Evolutionary conservation across 2,329 filamentous ascomycete genomes (phyloP).

Genomic region (Fusarium guadeloupense): DNA sequence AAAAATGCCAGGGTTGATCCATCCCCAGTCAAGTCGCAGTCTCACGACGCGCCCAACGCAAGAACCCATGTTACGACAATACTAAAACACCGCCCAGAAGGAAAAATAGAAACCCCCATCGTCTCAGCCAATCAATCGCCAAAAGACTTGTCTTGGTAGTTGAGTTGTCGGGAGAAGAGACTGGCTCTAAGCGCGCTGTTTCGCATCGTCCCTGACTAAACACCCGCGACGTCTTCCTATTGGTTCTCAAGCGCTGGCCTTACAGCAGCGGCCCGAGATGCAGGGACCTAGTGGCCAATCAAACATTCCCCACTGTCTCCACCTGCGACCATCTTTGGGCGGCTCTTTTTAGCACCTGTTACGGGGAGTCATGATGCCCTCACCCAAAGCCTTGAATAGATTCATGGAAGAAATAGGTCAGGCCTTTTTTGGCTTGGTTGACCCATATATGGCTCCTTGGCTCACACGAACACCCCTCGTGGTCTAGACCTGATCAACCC

Average conservation of each 20-base stretch:
- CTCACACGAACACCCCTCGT: neutral
- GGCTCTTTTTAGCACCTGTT: slow-evolving; percentile 18
- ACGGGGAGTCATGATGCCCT: slow-evolving; percentile 24
- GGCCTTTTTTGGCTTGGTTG: slow-evolving; percentile 13
- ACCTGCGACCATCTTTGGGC: slow-evolving; percentile 30
- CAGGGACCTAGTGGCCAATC: slow-evolving; percentile 32
- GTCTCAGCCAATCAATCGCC: slow-evolving; percentile 16
- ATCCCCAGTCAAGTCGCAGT: slow-evolving; percentile 33
- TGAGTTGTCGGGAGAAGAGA: slow-evolving; percentile 2
- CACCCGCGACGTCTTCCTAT: slow-evolving; percentile 37
- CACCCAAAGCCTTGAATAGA: slow-evolving; percentile 7
- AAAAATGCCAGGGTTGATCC: neutral
- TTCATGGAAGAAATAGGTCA: slow-evolving; percentile 4
- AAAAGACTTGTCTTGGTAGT: slow-evolving; percentile 2
- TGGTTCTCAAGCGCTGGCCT: slow-evolving; percentile 13
- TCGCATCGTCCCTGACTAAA: slow-evolving; percentile 21
- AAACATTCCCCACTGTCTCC: slow-evolving; percentile 26
- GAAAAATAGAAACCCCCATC: slow-evolving; percentile 7
- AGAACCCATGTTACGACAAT: slow-evolving; percentile 16
- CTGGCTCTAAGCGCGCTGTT: slow-evolving; percentile 41
- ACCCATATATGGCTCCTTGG: slow-evolving; percentile 14
- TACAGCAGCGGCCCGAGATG: slow-evolving; percentile 30
- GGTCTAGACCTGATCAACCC: slow-evolving; percentile 33
- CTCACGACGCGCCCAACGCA: slow-evolving; percentile 41
- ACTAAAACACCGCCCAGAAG: neutral